A percentile compares a stretch with the other conserved stretches of the same genome.
Evolutionary conservation across 306 rosid genomes (phyloP).

Genomic region (Vigna unguiculata): DNA sequence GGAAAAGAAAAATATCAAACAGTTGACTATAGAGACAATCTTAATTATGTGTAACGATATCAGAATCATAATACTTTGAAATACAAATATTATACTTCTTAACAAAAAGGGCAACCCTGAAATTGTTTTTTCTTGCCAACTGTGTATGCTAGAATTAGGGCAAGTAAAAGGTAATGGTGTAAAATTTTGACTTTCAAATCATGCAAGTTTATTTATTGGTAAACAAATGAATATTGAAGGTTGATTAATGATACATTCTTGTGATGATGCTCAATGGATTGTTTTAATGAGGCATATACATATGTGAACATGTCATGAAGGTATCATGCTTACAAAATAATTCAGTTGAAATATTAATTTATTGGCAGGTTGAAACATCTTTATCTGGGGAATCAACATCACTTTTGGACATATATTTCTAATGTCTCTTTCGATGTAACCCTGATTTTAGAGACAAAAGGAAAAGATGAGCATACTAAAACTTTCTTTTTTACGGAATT

Average conservation of each 20-base stretch:
- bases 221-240: neutral
- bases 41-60: no score
- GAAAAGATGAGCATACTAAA: constrained; percentile 40
- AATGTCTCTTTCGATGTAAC: constrained; percentile 60
- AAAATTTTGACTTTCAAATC: neutral
- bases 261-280: neutral
- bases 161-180: neutral
- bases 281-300: neutral
- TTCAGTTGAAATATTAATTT: neutral
- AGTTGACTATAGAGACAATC: constrained; percentile 23
- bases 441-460: constrained; percentile 64
- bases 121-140: neutral
- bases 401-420: constrained; percentile 54
- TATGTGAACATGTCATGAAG: constrained; percentile 46
- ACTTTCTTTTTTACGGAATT: constrained; percentile 36
- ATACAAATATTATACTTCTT: neutral
- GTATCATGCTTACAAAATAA: constrained; percentile 55
- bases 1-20: neutral
- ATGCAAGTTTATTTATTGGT: neutral
- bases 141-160: neutral
- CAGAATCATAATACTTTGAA: constrained; percentile 14
- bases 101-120: neutral
- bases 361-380: constrained; percentile 43
- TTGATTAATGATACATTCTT: neutral
- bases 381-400: constrained; percentile 51